These are phyloP conservation scores for Seiridium unicorne DNA, from an alignment of 2,329 filamentous ascomycete genomes.

Conservation along the genomic window DNA sequence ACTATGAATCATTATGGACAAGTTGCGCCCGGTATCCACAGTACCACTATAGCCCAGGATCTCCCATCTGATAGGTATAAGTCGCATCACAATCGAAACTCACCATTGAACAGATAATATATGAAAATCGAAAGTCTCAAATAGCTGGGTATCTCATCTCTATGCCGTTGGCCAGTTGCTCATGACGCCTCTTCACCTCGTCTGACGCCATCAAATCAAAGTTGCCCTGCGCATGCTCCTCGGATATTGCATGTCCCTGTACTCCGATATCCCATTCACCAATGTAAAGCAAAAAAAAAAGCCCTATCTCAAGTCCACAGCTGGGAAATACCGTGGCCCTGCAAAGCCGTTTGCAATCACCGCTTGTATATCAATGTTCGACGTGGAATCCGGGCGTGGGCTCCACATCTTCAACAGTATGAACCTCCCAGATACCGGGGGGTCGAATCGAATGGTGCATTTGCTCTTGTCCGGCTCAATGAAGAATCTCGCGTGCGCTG, in stretches of 20 bases:
- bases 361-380: conserved; percentile 87
- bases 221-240: no score
- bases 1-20: conserved; percentile 3
- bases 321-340: conserved; percentile 80
- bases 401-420: conserved; percentile 91
- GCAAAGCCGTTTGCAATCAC: conserved; percentile 82
- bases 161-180: no score
- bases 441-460: conserved; percentile 83
- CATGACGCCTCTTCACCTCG: no score
- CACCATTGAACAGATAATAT: no score
- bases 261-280: not conserved
- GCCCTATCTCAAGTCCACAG: conserved; percentile 56
- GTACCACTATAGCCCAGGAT: not conserved
- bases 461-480: conserved; percentile 81
- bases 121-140: no score
- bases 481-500: conserved; percentile 77
- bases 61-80: no score
- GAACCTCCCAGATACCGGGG: conserved; percentile 76
- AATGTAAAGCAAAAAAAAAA: not conserved
- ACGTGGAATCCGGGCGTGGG: conserved; percentile 59
- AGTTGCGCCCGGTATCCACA: not conserved
- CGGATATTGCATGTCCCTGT: no score
- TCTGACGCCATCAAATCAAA: no score
- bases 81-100: no score
- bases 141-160: no score